Conservation (phyloP, 495 filamentous ascomycete species). For the Aspergillus coremiiformis region DNA sequence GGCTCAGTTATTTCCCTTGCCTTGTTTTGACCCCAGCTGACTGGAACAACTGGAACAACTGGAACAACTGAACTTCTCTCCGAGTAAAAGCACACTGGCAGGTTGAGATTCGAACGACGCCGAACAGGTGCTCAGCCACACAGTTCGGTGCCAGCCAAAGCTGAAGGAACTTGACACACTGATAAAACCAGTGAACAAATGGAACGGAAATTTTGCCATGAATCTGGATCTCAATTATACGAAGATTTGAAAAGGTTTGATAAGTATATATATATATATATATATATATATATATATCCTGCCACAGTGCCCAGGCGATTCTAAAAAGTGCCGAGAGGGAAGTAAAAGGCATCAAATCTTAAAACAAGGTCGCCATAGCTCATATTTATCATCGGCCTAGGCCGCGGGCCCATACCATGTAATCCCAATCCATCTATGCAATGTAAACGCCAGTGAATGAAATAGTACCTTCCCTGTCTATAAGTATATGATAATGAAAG, state of each 20-base stretch:
- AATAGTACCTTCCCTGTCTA: neutral
- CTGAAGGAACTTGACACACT: too few relatives aligned
- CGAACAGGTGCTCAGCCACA: neutral
- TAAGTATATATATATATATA: too few relatives aligned
- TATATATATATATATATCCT: neutral
- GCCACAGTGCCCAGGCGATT: neutral
- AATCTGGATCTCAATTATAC: too few relatives aligned
- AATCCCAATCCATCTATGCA: slow-evolving; percentile 9
- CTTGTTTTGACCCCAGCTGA: too few relatives aligned
- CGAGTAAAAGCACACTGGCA: too few relatives aligned
- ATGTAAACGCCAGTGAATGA: slow-evolving; percentile 8
- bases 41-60: too few relatives aligned
- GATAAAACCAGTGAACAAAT: too few relatives aligned
- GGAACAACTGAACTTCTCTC: too few relatives aligned
- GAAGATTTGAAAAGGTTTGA: too few relatives aligned
- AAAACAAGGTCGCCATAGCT: neutral
- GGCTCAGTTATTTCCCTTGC: too few relatives aligned
- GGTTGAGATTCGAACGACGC: neutral
- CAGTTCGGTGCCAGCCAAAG: neutral
- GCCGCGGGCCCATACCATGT: neutral
- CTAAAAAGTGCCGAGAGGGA: neutral
- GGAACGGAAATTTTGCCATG: too few relatives aligned
- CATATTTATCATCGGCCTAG: neutral
- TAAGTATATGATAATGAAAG: neutral
- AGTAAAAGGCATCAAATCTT: neutral